Base-by-base conservation (phyloP, 805 yeast genomes). In the Cyberlindnera suaveolens region DNA sequence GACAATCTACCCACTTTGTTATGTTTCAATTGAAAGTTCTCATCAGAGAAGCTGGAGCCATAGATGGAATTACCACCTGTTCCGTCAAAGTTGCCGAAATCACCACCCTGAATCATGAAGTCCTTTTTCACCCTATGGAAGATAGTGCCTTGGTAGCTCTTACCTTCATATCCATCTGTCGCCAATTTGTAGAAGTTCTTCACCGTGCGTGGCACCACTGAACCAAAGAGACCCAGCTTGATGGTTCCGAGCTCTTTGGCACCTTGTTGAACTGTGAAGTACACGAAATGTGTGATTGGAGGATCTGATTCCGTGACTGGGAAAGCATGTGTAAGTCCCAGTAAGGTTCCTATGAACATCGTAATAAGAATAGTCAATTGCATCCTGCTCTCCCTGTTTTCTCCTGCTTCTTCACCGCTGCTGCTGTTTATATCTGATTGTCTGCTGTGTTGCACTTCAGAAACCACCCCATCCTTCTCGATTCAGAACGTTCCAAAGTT, bases 51-150 rank as follows among this genome's bases (percentile, higher is more conserved):
- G 56, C 71, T 72, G 43, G 68, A 68, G 27, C 96, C 96, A 63
- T 79, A 85, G 54, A 87, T 81, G 23, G 95, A 84, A 53, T 72
- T 71, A 13, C 96, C 95, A 20, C 95, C 96, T 42, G 77, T 71
- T 14, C 91, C 90, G 52, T 73, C 70, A 33, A 63, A 64, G 20
- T 72, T 74, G 51, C 84, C 80, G 60, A 82, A 80, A 63, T 87
- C 91, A 49, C 96, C 96, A 45, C 96, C 95, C 67, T 86, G 95
- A 53, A 89, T 74, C 83, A 86, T 80, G 61, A 85, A 85, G 44
- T 74, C 72, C 36, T 77, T 71, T 49, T 85, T 81, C 40, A 88
- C 78, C 47, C 90, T 74, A 65, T 85, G 93, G 74, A 88, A 84
- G 16, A 70, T 63, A 5, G 87, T 75, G 48, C 72, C 74, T 53